Evolutionary conservation across 1,139 yeast genomes (phyloP), one percentile per base, ranked within the genome.

Genomic region (Yamadazyma siamensis): DNA sequence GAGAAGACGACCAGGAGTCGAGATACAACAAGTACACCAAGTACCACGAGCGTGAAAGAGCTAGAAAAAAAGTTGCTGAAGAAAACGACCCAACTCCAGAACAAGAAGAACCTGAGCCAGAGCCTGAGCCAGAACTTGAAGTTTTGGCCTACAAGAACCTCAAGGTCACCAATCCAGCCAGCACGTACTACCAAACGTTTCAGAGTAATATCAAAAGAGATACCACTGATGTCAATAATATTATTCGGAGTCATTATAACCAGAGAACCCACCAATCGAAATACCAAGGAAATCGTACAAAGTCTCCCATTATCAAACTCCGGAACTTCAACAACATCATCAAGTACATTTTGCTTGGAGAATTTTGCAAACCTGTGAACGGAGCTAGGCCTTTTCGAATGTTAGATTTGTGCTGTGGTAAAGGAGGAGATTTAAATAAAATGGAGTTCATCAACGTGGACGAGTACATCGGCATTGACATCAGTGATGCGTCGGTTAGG

Each of bases 381-480:
- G 66, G 70, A 11, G 86, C 45, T 1, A n/a, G n/a, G n/a, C 62
- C 66, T 1, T 54, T 58, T 13, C 54, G 62, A 9, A 45, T 84
- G 1, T 62, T 91, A 23, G 99, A 91, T 50, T 59, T 91, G 33
- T 96, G 96, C 14, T 91, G 98, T 58, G 99, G 99, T 11, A 94
- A 91, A 56, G 99, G 99, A 27, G 99, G 99, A 13, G 99, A 91
- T 59, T 62, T 94, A 48, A 77, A 84, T 48, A 91, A 91, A 56
- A 89, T 95, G 79, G 85, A 80, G 34, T 77, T 77, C 46, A 82
- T 86, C 2, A 66, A 74, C 9, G 75, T 86, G 3, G 72, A 76
- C 18, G 91, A 88, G 35, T 84, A 84, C 44, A 77, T 89, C 31
- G 98, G 98, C 1, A 71, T 91, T 23, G 99, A 91, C 57, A 80